These are phyloP conservation scores for Chlamydomonas asymmetrica DNA, from an alignment of 139 green algal species.

Conservation along the genomic window DNA sequence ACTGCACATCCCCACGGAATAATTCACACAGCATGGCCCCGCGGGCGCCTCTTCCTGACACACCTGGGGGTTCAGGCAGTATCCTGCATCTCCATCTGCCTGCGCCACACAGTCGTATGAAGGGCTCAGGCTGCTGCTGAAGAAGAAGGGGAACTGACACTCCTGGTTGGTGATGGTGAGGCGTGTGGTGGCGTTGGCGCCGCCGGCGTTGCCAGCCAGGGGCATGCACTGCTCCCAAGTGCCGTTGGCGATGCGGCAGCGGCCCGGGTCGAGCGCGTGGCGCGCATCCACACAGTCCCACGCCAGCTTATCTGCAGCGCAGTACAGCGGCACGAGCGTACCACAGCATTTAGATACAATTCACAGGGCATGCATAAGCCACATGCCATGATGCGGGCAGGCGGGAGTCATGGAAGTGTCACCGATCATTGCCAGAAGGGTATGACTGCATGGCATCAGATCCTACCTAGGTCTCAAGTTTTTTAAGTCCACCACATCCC, in stretches of 20 bases:
- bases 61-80: constrained; percentile 23
- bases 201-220: not conserved
- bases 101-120: constrained; percentile 21
- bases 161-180: constrained; percentile 12
- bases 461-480: too few species aligned
- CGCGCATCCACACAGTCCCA: constrained; percentile 33
- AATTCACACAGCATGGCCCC: too few species aligned
- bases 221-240: constrained; percentile 29
- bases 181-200: not conserved
- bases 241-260: constrained; percentile 12
- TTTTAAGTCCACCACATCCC: too few species aligned
- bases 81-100: not conserved
- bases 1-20: too few species aligned
- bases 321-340: too few species aligned
- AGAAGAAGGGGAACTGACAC: constrained; percentile 25
- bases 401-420: too few species aligned
- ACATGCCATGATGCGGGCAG: too few species aligned
- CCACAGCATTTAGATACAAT: too few species aligned
- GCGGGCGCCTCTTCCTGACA: too few species aligned
- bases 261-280: constrained; percentile 9
- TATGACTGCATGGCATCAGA: too few species aligned
- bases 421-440: too few species aligned
- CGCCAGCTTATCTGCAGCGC: not conserved
- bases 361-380: too few species aligned
- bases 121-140: not conserved